phyloP scores from a whole-genome alignment of 1,284 basidiomycete species.

The Mixia osmundae region DNA sequence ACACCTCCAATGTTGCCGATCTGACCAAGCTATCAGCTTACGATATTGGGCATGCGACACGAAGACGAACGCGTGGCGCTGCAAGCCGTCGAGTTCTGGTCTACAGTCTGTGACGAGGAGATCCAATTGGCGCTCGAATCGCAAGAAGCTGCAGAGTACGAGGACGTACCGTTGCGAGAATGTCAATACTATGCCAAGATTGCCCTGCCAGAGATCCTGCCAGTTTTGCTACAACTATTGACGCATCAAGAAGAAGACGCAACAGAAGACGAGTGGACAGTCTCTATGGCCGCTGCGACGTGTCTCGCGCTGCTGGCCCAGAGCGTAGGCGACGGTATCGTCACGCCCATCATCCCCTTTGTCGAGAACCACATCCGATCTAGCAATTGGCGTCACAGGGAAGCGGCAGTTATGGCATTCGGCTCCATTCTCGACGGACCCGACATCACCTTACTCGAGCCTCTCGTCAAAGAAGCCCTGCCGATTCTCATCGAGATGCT shows the following conservation, averaged over 20 bases:
- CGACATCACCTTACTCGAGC: conserved; percentile 58
- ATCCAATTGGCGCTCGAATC: conserved; percentile 79
- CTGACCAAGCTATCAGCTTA: conserved; percentile 35
- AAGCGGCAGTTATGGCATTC: conserved; percentile 95
- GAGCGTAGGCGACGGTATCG: conserved; percentile 74
- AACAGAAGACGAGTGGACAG: conserved; percentile 97
- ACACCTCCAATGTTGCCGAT: background rate
- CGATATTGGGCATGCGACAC: conserved; percentile 96
- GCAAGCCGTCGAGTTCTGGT: conserved; percentile 99
- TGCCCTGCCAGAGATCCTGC: conserved; percentile 79
- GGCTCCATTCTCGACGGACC: conserved; percentile 94
- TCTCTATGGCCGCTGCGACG: conserved; percentile 91
- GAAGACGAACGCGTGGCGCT: conserved; percentile 71
- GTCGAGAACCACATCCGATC: conserved; percentile 88
- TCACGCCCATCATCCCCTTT: conserved; percentile 84
- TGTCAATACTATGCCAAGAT: conserved; percentile 83
- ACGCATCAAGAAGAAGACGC: conserved; percentile 90
- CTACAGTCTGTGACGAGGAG: conserved; percentile 95
- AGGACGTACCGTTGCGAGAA: conserved; percentile 54
- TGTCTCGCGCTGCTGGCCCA: conserved; percentile 72
- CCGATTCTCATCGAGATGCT: conserved; percentile 92
- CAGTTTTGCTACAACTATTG: conserved; percentile 68
- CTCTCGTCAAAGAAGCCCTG: conserved; percentile 81
- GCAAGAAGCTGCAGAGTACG: conserved; percentile 73
- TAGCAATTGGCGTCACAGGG: conserved; percentile 75